Evolutionary conservation across 2,329 filamentous ascomycete genomes (phyloP).

Genomic region (Fusarium denticulatum): DNA sequence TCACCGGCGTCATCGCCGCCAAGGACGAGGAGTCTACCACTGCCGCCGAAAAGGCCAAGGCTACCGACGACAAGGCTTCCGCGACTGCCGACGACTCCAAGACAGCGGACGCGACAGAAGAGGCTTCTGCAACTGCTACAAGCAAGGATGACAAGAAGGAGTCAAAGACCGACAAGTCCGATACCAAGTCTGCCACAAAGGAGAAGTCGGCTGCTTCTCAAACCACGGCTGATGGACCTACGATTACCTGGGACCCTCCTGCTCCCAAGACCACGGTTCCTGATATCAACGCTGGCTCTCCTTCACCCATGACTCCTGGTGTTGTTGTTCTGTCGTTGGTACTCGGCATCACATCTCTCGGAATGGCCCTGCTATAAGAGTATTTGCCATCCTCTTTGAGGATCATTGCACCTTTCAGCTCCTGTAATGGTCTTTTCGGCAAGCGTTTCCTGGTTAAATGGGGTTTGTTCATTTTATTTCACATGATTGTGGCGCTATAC

Average conservation of each 20-base stretch:
- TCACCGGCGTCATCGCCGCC: conserved; percentile 36
- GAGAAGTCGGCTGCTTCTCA: conserved; percentile 21
- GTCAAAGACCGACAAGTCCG: conserved; percentile 12
- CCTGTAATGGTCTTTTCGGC: background rate
- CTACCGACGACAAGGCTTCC: conserved; percentile 26
- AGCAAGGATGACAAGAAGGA: conserved; percentile 17
- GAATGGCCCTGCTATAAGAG: conserved; percentile 34
- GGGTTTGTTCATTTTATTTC: conserved; percentile 14
- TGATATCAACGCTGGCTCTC: conserved; percentile 35
- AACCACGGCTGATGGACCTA: conserved; percentile 10
- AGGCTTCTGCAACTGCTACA: conserved; percentile 22
- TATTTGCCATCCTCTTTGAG: background rate
- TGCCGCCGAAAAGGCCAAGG: conserved; percentile 21
- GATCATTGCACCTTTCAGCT: background rate
- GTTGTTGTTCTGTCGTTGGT: conserved; percentile 39
- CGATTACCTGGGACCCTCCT: conserved; percentile 36
- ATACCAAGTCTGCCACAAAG: conserved; percentile 12
- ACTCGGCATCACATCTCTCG: conserved; percentile 38
- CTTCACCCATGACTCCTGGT: conserved; percentile 34
- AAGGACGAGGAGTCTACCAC: conserved; percentile 25
- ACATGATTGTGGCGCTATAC: conserved; percentile 27
- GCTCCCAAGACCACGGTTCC: conserved; percentile 33
- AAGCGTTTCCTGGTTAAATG: conserved; percentile 4
- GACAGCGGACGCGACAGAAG: conserved; percentile 25
- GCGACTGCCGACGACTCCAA: conserved; percentile 29